Evolutionary conservation across 306 rosid species (phyloP).

Genomic region (Prunus persica): Prunus_persica_NCBIv2 NC_034009.1:1518501-1519000

Average conservation of each 20-base stretch:
- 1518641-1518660: too few relatives aligned
- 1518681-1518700: too few relatives aligned
- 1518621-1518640: background rate
- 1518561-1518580: conserved; percentile 56
- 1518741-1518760: conserved; percentile 44
- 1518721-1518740: conserved; percentile 51
- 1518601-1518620: conserved; percentile 15
- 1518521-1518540: conserved; percentile 39
- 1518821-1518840: conserved; percentile 41
- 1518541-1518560: conserved; percentile 56
- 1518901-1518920: conserved; percentile 55
- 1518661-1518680: too few relatives aligned
- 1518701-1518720: too few relatives aligned
- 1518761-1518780: conserved; percentile 71
- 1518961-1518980: conserved; percentile 70
- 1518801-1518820: conserved; percentile 68
- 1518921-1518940: conserved; percentile 63
- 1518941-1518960: conserved; percentile 73
- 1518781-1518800: conserved; percentile 73
- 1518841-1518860: background rate
- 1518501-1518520: conserved; percentile 51
- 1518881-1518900: conserved; percentile 25
- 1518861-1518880: background rate
- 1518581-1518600: conserved; percentile 51
- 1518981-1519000: conserved; percentile 62